Evolutionary conservation across 2,329 filamentous ascomycete species (phyloP).

Genomic region (Fonsecaea pedrosoi): DNA sequence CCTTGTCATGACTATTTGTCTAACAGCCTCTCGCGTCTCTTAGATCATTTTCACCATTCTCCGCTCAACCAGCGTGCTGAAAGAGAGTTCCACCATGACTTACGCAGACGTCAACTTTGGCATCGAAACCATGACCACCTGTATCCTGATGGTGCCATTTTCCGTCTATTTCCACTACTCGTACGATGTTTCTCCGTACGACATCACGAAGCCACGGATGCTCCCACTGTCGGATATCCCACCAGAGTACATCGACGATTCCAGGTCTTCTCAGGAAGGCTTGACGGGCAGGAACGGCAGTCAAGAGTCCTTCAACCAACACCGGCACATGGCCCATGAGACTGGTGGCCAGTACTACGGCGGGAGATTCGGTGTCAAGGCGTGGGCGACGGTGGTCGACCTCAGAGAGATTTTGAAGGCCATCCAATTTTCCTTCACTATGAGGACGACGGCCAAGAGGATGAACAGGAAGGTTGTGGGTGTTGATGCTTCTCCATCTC

Average conservation of each 20-base stretch:
- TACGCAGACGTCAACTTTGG: constrained; percentile 45
- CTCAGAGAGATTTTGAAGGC: constrained; percentile 27
- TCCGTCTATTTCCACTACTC: constrained; percentile 44
- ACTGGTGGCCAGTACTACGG: constrained; percentile 25
- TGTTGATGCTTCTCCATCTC: not conserved
- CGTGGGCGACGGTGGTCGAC: constrained; percentile 17
- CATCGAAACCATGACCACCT: constrained; percentile 44
- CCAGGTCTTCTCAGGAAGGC: not conserved
- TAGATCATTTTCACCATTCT: constrained; percentile 45
- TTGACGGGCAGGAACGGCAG: not conserved
- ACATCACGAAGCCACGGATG: constrained; percentile 9
- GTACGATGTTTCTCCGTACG: constrained; percentile 42
- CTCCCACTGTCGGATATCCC: constrained; percentile 10
- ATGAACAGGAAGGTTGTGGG: constrained; percentile 21
- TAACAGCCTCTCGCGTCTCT: not conserved
- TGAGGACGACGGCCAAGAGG: constrained; percentile 13
- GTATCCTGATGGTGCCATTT: constrained; percentile 45
- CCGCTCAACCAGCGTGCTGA: constrained; percentile 37
- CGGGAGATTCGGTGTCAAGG: constrained; percentile 23
- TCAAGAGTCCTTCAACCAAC: not conserved
- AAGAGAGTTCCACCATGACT: constrained; percentile 39
- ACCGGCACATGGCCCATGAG: not conserved
- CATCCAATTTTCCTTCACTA: constrained; percentile 29
- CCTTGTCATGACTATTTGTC: not conserved
- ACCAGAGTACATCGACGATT: constrained; percentile 1